A percentile compares a stretch with the other conserved stretches of the same genome.
Conservation (phyloP, 1,284 basidiomycete species). For the Pholiota adiposa region DNA sequence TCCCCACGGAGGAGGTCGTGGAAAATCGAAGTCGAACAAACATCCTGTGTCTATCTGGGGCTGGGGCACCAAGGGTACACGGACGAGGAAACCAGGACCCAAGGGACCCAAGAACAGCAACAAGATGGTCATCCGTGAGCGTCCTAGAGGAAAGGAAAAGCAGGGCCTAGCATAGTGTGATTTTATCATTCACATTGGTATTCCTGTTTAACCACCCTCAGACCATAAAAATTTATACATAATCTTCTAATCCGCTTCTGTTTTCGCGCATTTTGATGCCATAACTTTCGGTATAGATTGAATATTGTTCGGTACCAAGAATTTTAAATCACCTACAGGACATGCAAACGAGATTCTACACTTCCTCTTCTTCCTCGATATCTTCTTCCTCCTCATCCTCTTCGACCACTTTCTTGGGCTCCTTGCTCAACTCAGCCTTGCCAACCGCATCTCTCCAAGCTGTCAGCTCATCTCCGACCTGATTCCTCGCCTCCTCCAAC, state of each 20-base stretch:
- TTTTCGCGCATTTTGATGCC: background rate
- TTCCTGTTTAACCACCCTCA: conserved; percentile 4
- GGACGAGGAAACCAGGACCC: conserved; percentile 89
- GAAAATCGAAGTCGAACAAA: conserved; percentile 96
- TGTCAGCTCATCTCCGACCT: conserved; percentile 66
- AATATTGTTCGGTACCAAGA: background rate
- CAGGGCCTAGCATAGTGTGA: conserved; percentile 32
- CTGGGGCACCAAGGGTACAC: conserved; percentile 89
- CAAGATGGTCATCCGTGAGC: conserved; percentile 91
- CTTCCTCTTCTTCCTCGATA: conserved; percentile 25
- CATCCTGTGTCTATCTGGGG: conserved; percentile 92
- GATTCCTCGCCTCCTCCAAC: conserved; percentile 53
- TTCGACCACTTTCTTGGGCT: conserved; percentile 44
- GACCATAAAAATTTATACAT: conserved; percentile 10
- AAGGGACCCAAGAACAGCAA: conserved; percentile 90
- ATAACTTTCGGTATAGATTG: background rate
- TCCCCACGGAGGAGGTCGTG: conserved; percentile 97
- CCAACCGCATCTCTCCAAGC: conserved; percentile 72
- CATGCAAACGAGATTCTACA: conserved; percentile 5
- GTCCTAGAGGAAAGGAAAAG: conserved; percentile 86
- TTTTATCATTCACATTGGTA: conserved; percentile 8
- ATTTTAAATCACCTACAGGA: background rate
- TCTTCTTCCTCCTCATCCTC: conserved; percentile 43
- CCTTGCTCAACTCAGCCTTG: conserved; percentile 57
- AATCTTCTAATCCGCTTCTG: conserved; percentile 1